phyloP scores from a whole-genome alignment of 2,329 filamentous ascomycete species.

The Fusarium palustre region DNA sequence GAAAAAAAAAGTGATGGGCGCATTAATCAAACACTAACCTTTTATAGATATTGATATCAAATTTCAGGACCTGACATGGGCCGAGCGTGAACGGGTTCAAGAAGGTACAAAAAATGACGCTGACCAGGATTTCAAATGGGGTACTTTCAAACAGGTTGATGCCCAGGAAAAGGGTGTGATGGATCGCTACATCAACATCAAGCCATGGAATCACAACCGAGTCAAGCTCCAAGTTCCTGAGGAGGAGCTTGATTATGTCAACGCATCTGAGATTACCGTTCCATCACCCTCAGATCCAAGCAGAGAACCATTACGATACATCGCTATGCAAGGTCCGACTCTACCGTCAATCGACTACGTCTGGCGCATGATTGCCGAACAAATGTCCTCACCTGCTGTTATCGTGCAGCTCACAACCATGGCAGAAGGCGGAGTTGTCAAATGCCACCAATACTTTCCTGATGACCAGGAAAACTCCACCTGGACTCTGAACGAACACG shows the following conservation, averaged over 20 bases:
- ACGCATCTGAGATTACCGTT: slow-evolving; percentile 78
- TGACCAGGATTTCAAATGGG: slow-evolving; percentile 51
- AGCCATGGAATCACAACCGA: slow-evolving; percentile 88
- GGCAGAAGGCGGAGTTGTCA: slow-evolving; percentile 79
- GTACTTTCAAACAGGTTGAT: slow-evolving; percentile 52
- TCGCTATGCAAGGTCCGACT: slow-evolving; percentile 95
- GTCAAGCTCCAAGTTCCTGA: slow-evolving; percentile 83
- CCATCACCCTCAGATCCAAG: slow-evolving; percentile 55
- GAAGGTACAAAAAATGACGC: slow-evolving; percentile 54
- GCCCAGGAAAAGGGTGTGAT: slow-evolving; percentile 55
- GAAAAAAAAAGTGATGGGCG: not conserved
- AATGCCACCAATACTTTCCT: slow-evolving; percentile 92
- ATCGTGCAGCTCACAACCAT: slow-evolving; percentile 96
- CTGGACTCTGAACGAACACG: slow-evolving; percentile 69
- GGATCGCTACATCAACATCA: slow-evolving; percentile 91
- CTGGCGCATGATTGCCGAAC: slow-evolving; percentile 95
- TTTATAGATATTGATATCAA: slow-evolving; percentile 61
- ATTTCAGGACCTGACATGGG: slow-evolving; percentile 66
- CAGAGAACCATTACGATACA: slow-evolving; percentile 71
- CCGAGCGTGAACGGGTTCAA: slow-evolving; percentile 62
- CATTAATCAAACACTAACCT: slow-evolving; percentile 20
- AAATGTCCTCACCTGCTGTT: slow-evolving; percentile 77
- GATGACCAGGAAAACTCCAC: slow-evolving; percentile 63
- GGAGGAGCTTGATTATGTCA: slow-evolving; percentile 81
- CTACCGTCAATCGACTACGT: slow-evolving; percentile 80